Base-by-base conservation (phyloP, 2,329 filamentous ascomycete genomes). In the Pyrenophora graminea region DNA sequence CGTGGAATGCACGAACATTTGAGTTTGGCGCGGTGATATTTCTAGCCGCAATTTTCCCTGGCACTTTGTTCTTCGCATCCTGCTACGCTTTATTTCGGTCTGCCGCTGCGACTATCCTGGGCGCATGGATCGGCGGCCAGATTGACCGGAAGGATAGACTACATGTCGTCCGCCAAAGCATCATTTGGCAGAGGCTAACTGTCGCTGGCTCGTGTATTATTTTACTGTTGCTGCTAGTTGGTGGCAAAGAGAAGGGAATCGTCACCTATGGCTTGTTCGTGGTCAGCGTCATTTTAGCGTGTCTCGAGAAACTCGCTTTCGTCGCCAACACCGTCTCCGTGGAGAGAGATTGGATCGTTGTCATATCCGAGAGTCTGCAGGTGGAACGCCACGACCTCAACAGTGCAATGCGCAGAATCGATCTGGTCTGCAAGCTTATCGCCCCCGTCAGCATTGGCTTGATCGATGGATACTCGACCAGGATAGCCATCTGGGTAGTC, bases 301-400 rank as follows among this genome's bases (percentile, higher is more conserved):
- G 87, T 48, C 63, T 86, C 1, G 89, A 91, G 71, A 91, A 91
- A 67, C 70, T 90, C 7, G 79, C 77, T 12, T 79, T 85, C 1
- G 78, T 86, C 5, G 79, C 84, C 67, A 91, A 90, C 65, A 77
- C 83, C 0, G 82, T 91, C 1, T 78, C 88, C 0, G 80, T 91
- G 0, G 88, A 91, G 68, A 77, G 85, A 62, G 88, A 91, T 61
- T 90, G 88, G 87, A 79, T 84, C 33, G 75, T 84, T 3, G 77
- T 84, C 0, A 74, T 83, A 6, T 76, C 80, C 1, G 73, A 76
- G 25, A 66, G 61, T 45, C 38, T 71, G 13, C 27, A 52, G 3
- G 15, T 67, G 6, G 60, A 64, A 19, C 62, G 68, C 43, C 51
- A 63, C 71, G 76, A 70, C 6, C 66, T 85, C 21, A 86, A 85